These are phyloP conservation scores for Colletotrichum theobromicola DNA, from an alignment of 2,329 filamentous ascomycete species.

Conservation along the genomic window DNA sequence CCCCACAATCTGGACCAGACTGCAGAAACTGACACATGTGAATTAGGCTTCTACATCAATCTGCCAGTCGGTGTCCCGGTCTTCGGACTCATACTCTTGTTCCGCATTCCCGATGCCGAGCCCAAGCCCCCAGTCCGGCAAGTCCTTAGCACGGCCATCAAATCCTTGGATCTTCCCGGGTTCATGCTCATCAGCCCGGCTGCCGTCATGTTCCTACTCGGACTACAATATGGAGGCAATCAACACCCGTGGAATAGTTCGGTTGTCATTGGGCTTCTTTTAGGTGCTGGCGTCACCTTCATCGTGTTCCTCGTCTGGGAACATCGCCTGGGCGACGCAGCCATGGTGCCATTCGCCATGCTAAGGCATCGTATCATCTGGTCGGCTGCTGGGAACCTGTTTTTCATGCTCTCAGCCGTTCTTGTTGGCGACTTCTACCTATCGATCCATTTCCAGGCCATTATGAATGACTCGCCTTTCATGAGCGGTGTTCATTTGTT, in stretches of 20 bases:
- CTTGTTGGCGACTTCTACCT: conserved; percentile 53
- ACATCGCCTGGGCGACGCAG: conserved; percentile 45
- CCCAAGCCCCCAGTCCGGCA: background rate
- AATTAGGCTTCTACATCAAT: conserved; percentile 28
- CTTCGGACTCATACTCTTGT: conserved; percentile 6
- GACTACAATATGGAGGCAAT: conserved; percentile 47
- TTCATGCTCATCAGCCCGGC: conserved; percentile 46
- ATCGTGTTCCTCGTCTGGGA: conserved; percentile 48
- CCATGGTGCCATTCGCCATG: conserved; percentile 55
- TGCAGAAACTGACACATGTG: background rate
- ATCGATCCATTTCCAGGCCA: conserved; percentile 57
- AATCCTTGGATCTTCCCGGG: conserved; percentile 43
- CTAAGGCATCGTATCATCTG: conserved; percentile 47
- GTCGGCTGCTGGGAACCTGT: conserved; percentile 42
- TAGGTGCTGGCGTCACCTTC: conserved; percentile 36
- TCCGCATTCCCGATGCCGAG: conserved; percentile 26
- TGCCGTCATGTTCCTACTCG: conserved; percentile 46
- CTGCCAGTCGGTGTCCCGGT: conserved; percentile 26
- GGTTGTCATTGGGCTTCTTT: conserved; percentile 43
- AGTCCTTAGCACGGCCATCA: background rate
- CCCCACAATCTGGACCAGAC: background rate
- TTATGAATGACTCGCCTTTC: conserved; percentile 30
- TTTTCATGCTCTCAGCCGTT: conserved; percentile 48
- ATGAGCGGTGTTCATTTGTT: conserved; percentile 34
- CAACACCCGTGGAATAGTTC: conserved; percentile 44